Conservation (phyloP, 345 rosid species). For the Moricandia moricandioides region DNA sequence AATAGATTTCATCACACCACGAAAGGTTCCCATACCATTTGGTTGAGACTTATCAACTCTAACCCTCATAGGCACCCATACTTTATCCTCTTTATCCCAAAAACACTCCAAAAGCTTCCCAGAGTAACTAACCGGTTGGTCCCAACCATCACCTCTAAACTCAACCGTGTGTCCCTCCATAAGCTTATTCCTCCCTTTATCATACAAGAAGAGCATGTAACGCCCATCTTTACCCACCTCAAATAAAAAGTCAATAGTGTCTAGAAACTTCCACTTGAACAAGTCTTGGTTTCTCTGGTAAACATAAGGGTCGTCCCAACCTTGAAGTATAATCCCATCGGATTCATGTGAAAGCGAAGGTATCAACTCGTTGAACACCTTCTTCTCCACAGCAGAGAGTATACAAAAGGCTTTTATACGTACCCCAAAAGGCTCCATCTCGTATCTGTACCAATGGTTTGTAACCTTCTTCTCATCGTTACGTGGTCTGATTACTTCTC, state of each 20-base stretch:
- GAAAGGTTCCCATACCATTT: constrained; percentile 58
- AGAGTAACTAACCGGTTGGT: constrained; percentile 44
- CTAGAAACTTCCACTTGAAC: constrained; percentile 95
- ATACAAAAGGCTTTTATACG: constrained; percentile 87
- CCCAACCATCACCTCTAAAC: constrained; percentile 64
- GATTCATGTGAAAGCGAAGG: constrained; percentile 93
- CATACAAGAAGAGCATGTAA: constrained; percentile 48
- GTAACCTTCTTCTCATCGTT: constrained; percentile 45
- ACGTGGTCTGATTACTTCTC: constrained; percentile 76
- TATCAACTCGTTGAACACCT: constrained; percentile 45
- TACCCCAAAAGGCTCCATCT: constrained; percentile 95
- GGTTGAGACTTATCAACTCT: constrained; percentile 73
- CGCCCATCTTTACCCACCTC: constrained; percentile 50
- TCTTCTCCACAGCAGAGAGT: constrained; percentile 82
- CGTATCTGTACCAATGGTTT: constrained; percentile 75
- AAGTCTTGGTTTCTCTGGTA: constrained; percentile 91
- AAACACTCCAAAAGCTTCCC: constrained; percentile 85
- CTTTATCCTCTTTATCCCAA: constrained; percentile 51
- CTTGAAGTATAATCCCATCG: constrained; percentile 98
- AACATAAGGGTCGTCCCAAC: constrained; percentile 97
- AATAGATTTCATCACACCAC: constrained; percentile 73
- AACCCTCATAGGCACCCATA: constrained; percentile 66
- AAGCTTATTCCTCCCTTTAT: constrained; percentile 71
- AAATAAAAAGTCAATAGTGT: constrained; percentile 75
- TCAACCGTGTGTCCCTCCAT: constrained; percentile 71